Base-by-base conservation (phyloP, 2,329 filamentous ascomycete species). In the Aspergillus neotritici region DNA sequence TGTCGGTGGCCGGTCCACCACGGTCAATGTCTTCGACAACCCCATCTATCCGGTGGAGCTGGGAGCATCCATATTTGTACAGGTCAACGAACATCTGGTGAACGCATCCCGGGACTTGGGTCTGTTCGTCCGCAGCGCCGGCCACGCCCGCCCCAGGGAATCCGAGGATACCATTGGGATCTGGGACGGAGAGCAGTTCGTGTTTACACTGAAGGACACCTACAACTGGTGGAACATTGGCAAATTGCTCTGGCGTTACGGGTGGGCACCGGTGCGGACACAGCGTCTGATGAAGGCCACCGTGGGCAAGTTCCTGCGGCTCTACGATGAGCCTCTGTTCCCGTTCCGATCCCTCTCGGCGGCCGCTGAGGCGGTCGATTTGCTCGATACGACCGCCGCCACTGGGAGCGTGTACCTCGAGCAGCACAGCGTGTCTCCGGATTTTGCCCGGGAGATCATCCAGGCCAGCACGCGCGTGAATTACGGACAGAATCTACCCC, bases 401-500 rank as follows among this genome's bases (percentile, higher is more conserved):
- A 88, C 89, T 0, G 93, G 90, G 4, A 74, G 82, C 47, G 79
- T 89, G 57, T 86, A 83, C 51, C 70, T 97, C 10, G 72, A 72
- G 17, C 69, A 77, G 31, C 86, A 88, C 54, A 78, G 78, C 57
- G 81, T 96, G 43, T 73, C 77, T 16, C 69, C 74, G 0, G 62
- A 71, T 0, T 97, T 94, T 61, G 74, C 83, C 0, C 78, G 79
- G 11, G 87, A 98, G 39, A 80, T 98, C 37, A 80, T 97, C 17
- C 91, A 97, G 67, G 87, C 91, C 2, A 86, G 83, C 44, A 96
- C 93, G 1, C 78, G 93, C 14, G 91, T 96, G 50, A 97, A 97
- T 65, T 98, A 96, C 67, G 93, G 86, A 1, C 87, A 90, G 37
- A 96, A 97, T 54, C 67, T 97, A 10, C 78, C 74, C n/a, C 72